Evolutionary conservation across 164 flowering plant genomes (phyloP), one percentile per base, ranked within the genome.

Genomic region (Tinospora cordifolia): DNA sequence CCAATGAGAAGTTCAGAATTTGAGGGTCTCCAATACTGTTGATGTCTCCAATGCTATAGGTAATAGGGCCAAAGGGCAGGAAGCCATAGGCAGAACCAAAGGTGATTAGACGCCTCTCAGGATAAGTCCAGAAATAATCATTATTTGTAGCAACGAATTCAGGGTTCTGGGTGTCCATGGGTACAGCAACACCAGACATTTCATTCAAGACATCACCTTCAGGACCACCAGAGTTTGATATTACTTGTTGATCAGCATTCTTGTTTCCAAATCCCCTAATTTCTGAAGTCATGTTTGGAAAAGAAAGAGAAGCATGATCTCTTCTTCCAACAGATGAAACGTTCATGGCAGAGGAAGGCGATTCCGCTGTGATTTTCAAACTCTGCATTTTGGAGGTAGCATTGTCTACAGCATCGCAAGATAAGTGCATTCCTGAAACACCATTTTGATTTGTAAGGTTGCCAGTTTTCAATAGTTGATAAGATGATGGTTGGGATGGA

Each of bases 1-100:
- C 87, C 21, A 78, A 67, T 70, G 80, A 75, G 19, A 72, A 64
- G 51, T 79, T 71, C 34, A 67, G 27, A 57, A 69, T 66, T 72
- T 79, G 80, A 36, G 71, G 59, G 47, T 68, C 72, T 57, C 71
- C 77, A 66, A 65, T 59, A 36, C 59, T 64, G 14, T 69, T 5
- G 60, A 3, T 60, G 66, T 67, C 70, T 69, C 71, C 77, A 15
- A 69, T 58, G 39, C 49, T 26, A 57, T 39, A 51, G 9, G 71
- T 66, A 25, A 47, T 22, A 6, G 68, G 51, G 14, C 58, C 0
- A 7, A 14, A 63, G 22, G 22, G 19, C 6, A 54, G 24, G 21
- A 54, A 19, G n/a, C 60, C 60, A 17, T 8, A 54, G 60, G 60
- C 21, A 54, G 60, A 54, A 54, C 24, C 60, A 19, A 54, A n/a